Percentiles rank a stretch among this genome's conserved stretches.
phyloP scores from a whole-genome alignment of 2,329 filamentous ascomycete species.

The Paecilomyces dactylethromorphus region DNA sequence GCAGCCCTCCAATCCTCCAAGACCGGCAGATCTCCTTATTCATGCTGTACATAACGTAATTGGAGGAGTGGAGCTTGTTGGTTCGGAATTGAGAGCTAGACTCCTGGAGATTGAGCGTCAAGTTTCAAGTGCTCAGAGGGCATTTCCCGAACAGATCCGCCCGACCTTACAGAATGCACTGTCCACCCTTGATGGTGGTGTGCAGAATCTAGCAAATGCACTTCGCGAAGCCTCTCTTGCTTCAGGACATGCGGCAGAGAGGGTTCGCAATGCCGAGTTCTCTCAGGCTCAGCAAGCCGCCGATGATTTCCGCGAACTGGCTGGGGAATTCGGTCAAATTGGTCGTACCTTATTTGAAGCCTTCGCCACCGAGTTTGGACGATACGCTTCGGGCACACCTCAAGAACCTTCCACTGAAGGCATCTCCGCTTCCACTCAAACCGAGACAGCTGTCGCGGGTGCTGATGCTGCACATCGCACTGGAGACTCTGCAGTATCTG shows the following conservation, averaged over 20 bases:
- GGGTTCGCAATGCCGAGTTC: slow-evolving; percentile 28
- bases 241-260: slow-evolving; percentile 27
- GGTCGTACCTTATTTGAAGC: slow-evolving; percentile 30
- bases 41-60: slow-evolving; percentile 27
- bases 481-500: not conserved
- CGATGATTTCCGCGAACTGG: slow-evolving; percentile 32
- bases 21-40: slow-evolving; percentile 24
- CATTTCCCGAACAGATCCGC: slow-evolving; percentile 30
- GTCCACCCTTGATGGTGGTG: slow-evolving; percentile 27
- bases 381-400: slow-evolving; percentile 6
- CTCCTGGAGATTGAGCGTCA: slow-evolving; percentile 33
- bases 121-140: slow-evolving; percentile 25
- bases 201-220: slow-evolving; percentile 28
- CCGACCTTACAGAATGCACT: slow-evolving; percentile 29
- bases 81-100: slow-evolving; percentile 28
- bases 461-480: not conserved
- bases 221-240: slow-evolving; percentile 31
- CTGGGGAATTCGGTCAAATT: slow-evolving; percentile 34
- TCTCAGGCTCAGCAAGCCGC: slow-evolving; percentile 31
- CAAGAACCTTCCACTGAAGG: slow-evolving; percentile 4
- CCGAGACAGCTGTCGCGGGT: not conserved
- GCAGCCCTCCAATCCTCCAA: slow-evolving; percentile 10
- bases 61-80: slow-evolving; percentile 26
- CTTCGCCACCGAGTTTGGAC: slow-evolving; percentile 29
- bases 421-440: not conserved